Percentiles rank a stretch among this genome's conserved stretches.
Conservation (phyloP, 768 basidiomycete species). For the Boletus reticuloceps region DNA sequence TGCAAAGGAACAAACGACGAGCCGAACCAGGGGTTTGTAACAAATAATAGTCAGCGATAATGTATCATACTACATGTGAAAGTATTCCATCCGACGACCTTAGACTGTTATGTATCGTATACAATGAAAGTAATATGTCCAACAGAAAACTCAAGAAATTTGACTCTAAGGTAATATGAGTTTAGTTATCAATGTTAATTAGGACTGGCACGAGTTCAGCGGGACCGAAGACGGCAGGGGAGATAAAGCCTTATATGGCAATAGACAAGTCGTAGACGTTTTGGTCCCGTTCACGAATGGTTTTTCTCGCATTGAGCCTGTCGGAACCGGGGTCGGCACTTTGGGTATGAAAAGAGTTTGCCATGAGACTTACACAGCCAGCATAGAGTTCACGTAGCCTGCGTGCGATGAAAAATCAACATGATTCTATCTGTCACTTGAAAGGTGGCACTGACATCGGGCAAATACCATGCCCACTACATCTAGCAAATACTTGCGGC, state of each 20-base stretch:
- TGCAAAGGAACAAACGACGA: too few species aligned
- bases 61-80: too few species aligned
- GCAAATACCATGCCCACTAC: background rate
- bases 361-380: conserved; percentile 8
- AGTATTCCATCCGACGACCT: too few species aligned
- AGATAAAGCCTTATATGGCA: background rate
- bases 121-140: too few species aligned
- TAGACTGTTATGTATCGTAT: too few species aligned
- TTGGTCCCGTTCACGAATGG: conserved; percentile 4
- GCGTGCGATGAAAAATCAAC: background rate
- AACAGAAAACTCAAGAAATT: too few species aligned
- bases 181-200: too few species aligned
- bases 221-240: too few species aligned
- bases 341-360: background rate
- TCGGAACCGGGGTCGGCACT: background rate
- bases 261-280: background rate
- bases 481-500: background rate
- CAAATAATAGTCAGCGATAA: too few species aligned
- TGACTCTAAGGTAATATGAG: too few species aligned
- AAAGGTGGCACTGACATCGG: conserved; percentile 1
- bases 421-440: background rate
- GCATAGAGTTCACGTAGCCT: conserved; percentile 18
- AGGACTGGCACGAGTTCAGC: too few species aligned
- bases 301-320: conserved; percentile 12
- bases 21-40: too few species aligned